Conservation (phyloP, 2,329 filamentous ascomycete species). For the Microdochium paspali region DNA sequence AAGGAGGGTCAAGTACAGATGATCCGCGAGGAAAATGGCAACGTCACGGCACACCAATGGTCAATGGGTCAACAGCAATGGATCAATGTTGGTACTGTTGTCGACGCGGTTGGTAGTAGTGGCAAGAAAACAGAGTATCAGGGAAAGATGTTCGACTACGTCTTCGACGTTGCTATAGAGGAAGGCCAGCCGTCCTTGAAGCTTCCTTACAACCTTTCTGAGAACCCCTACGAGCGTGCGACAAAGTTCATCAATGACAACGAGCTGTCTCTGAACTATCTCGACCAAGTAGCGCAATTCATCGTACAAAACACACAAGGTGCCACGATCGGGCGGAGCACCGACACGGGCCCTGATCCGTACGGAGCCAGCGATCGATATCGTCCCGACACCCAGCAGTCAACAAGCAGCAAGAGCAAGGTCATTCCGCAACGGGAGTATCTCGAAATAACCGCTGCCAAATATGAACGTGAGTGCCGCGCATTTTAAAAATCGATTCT, state of each 20-base stretch:
- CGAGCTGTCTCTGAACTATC: slow-evolving; percentile 75
- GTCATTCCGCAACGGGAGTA: slow-evolving; percentile 73
- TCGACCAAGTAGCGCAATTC: slow-evolving; percentile 89
- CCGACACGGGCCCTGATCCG: slow-evolving; percentile 50
- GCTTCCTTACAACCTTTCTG: slow-evolving; percentile 84
- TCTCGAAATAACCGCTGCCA: slow-evolving; percentile 66
- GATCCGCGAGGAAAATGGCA: slow-evolving; percentile 74
- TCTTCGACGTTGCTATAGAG: slow-evolving; percentile 94
- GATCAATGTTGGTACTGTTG: slow-evolving; percentile 88
- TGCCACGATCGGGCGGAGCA: slow-evolving; percentile 63
- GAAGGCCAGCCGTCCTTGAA: slow-evolving; percentile 89
- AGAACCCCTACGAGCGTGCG: slow-evolving; percentile 87
- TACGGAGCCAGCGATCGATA: slow-evolving; percentile 74
- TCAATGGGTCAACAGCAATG: slow-evolving; percentile 64
- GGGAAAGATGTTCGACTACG: slow-evolving; percentile 88
- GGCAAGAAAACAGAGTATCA: slow-evolving; percentile 68
- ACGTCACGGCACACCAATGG: slow-evolving; percentile 83
- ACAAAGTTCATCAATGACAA: slow-evolving; percentile 87
- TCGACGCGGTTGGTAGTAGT: slow-evolving; percentile 77
- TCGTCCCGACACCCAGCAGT: slow-evolving; percentile 55
- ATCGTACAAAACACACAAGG: slow-evolving; percentile 86
- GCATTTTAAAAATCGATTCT: slow-evolving; percentile 9
- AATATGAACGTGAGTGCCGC: slow-evolving; percentile 42
- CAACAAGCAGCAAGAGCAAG: slow-evolving; percentile 36
- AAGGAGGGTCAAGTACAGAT: slow-evolving; percentile 95